Percentiles rank a stretch among this genome's conserved stretches.
Conservation (phyloP, 345 rosid species). For the Fremontodendron californicum region DNA sequence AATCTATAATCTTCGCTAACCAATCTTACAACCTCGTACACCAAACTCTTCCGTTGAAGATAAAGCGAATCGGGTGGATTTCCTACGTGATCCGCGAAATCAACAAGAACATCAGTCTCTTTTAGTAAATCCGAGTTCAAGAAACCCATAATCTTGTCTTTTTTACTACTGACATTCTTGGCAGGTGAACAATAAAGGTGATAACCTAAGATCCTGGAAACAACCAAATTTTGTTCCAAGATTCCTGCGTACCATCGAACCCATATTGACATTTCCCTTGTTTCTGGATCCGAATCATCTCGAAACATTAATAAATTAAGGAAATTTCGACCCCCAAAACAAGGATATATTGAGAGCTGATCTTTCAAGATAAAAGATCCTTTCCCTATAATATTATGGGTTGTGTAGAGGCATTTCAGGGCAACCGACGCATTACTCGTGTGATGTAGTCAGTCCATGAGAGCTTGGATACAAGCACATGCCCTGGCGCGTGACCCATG, state of each 20-base stretch:
- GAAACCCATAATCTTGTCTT: slow-evolving; percentile 13
- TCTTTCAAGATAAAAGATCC: slow-evolving; percentile 43
- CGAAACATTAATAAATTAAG: slow-evolving; percentile 38
- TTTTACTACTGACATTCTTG: not conserved
- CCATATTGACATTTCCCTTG: slow-evolving; percentile 44
- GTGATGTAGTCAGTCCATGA: slow-evolving; percentile 43
- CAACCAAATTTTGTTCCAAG: slow-evolving; percentile 42
- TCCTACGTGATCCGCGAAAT: slow-evolving; percentile 26
- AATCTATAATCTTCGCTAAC: slow-evolving; percentile 46
- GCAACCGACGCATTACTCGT: slow-evolving; percentile 44
- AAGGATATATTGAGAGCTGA: slow-evolving; percentile 38
- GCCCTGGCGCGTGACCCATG: slow-evolving; percentile 28
- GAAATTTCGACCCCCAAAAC: slow-evolving; percentile 39
- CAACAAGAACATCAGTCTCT: slow-evolving; percentile 37
- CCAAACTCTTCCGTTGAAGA: slow-evolving; percentile 41
- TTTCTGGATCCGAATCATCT: slow-evolving; percentile 31
- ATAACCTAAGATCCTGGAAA: slow-evolving; percentile 37
- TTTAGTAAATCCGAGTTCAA: slow-evolving; percentile 30
- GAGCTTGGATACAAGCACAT: slow-evolving; percentile 30
- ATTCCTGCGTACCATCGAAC: slow-evolving; percentile 54
- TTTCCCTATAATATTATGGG: slow-evolving; percentile 36
- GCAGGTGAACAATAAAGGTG: slow-evolving; percentile 13
- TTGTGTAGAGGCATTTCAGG: slow-evolving; percentile 46
- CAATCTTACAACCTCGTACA: slow-evolving; percentile 42
- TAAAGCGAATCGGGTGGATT: slow-evolving; percentile 37